phyloP scores from a whole-genome alignment of 768 basidiomycete genomes.

The Termitomyces sp. region DNA sequence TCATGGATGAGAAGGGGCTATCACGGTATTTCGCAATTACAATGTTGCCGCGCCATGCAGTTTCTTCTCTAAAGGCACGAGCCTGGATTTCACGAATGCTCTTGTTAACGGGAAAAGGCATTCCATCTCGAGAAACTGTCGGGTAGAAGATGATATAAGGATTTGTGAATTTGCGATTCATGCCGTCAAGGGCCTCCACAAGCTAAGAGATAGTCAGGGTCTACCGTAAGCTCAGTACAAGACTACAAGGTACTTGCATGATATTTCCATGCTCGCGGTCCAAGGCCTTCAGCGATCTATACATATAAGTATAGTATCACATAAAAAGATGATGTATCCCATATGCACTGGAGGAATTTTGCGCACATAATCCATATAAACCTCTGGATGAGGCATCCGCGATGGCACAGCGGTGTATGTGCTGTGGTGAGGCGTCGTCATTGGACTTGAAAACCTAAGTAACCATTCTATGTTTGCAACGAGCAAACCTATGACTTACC shows the following conservation, averaged over 20 bases:
- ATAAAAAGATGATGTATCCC: neutral
- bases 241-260: slow-evolving; percentile 38
- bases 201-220: slow-evolving; percentile 37
- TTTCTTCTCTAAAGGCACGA: slow-evolving; percentile 50
- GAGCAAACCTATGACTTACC: slow-evolving; percentile 32
- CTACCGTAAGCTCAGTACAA: neutral
- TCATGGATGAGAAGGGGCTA: slow-evolving; percentile 54
- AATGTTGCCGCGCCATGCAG: slow-evolving; percentile 79
- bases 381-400: slow-evolving; percentile 79
- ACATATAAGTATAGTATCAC: neutral
- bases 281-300: slow-evolving; percentile 68
- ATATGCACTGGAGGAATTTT: neutral
- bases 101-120: slow-evolving; percentile 81
- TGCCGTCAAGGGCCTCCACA: slow-evolving; percentile 72
- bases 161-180: slow-evolving; percentile 73
- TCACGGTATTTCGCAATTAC: slow-evolving; percentile 69
- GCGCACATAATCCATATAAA: slow-evolving; percentile 75
- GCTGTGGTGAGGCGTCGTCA: slow-evolving; percentile 40
- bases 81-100: slow-evolving; percentile 74
- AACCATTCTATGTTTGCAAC: neutral
- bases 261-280: slow-evolving; percentile 67
- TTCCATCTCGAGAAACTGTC: slow-evolving; percentile 68
- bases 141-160: slow-evolving; percentile 86
- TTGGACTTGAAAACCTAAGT: slow-evolving; percentile 28
- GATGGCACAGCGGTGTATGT: slow-evolving; percentile 43